These are phyloP conservation scores for Lodderomyces parapsilosis DNA, from an alignment of 1,139 yeast genomes.

Conservation along the genomic window DNA sequence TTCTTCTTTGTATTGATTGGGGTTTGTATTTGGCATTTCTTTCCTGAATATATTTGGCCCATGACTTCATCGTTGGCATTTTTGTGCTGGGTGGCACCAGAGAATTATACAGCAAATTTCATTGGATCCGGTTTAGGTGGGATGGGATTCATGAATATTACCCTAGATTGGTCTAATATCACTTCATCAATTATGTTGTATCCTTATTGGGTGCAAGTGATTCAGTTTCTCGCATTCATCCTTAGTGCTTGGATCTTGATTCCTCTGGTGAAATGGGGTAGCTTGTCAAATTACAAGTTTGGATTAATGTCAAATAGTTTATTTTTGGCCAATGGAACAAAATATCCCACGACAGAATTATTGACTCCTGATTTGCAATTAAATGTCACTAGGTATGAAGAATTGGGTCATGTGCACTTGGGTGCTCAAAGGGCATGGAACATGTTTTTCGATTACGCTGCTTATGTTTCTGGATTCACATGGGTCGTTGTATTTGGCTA, in stretches of 20 bases:
- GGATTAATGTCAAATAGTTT: conserved; percentile 47
- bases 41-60: conserved; percentile 45
- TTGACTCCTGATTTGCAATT: conserved; percentile 32
- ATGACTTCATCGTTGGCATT: conserved; percentile 42
- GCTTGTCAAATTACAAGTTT: conserved; percentile 21
- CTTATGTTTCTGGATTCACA: conserved; percentile 47
- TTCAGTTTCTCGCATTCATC: conserved; percentile 41
- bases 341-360: conserved; percentile 37
- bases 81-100: conserved; percentile 46
- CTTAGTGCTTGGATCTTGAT: conserved; percentile 42
- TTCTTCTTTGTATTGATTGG: conserved; percentile 30
- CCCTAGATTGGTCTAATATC: conserved; percentile 48
- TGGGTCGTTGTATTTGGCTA: conserved; percentile 46
- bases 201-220: conserved; percentile 48
- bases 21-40: conserved; percentile 40
- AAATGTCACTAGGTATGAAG: conserved; percentile 38
- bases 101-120: conserved; percentile 33
- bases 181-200: conserved; percentile 43
- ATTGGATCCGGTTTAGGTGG: conserved; percentile 49
- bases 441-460: conserved; percentile 53
- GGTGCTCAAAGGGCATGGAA: conserved; percentile 52
- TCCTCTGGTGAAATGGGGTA: conserved; percentile 42
- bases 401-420: conserved; percentile 36
- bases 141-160: conserved; percentile 41
- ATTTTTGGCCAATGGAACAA: conserved; percentile 29